Percentiles rank a stretch among this genome's conserved stretches.
Conservation (phyloP, 192 early-diverging fungal species). For the Bifiguratus adelaidae region DNA sequence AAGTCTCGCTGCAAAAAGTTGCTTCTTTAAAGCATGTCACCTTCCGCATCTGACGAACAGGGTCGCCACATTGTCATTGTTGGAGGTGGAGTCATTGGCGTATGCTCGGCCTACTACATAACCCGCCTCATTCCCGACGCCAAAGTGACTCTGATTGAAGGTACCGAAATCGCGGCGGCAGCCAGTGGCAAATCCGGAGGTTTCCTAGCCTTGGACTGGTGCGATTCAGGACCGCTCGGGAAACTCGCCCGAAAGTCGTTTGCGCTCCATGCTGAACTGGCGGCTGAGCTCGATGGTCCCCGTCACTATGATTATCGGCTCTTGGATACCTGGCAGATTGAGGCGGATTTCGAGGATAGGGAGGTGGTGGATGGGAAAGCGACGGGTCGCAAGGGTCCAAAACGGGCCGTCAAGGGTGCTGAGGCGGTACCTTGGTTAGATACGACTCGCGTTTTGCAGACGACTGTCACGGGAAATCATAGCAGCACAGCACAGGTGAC, state of each 20-base stretch:
- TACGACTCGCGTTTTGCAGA: neutral
- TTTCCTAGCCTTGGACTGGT: slow-evolving; percentile 32
- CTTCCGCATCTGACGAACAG: too few species aligned
- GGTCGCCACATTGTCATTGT: slow-evolving; percentile 25
- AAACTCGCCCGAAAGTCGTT: slow-evolving; percentile 25
- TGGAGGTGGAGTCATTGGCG: slow-evolving; percentile 32
- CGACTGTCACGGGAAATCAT: slow-evolving; percentile 10
- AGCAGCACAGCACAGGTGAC: slow-evolving; percentile 28
- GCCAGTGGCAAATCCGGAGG: slow-evolving; percentile 35
- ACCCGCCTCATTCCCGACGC: slow-evolving; percentile 5
- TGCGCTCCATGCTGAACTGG: slow-evolving; percentile 25
- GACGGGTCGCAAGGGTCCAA: neutral
- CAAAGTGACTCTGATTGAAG: slow-evolving; percentile 27
- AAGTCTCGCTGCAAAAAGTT: too few species aligned
- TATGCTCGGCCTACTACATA: slow-evolving; percentile 28
- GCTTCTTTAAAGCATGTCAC: too few species aligned
- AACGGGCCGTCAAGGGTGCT: neutral
- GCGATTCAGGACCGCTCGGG: slow-evolving; percentile 13
- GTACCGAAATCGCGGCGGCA: slow-evolving; percentile 23
- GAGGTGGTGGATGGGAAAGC: too few species aligned
- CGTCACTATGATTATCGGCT: slow-evolving; percentile 24
- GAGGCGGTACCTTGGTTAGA: slow-evolving; percentile 10
- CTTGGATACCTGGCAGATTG: too few species aligned
- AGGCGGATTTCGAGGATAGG: too few species aligned
- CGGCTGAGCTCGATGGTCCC: slow-evolving; percentile 17